Evolutionary conservation across 2,329 filamentous ascomycete genomes (phyloP), one percentile per base, ranked within the genome.

Genomic region (Penicillium hesseltinei): DNA sequence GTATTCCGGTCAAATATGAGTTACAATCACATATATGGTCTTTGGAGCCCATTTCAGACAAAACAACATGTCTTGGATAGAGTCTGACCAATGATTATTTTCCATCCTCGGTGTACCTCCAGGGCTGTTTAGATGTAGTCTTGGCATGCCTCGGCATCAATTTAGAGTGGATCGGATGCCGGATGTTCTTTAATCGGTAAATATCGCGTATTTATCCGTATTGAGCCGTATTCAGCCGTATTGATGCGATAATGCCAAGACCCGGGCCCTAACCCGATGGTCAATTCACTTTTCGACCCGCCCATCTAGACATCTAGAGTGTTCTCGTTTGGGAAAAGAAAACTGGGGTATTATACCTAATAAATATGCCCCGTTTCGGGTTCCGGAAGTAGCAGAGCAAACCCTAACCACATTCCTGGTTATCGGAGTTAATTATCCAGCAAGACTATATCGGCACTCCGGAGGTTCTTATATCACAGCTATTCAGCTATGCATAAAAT

Each of bases 151-250:
- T 27, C 11, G 21, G 40, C 40, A 43, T 9, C 0, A 13, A 2
- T 21, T 23, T 8, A 15, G 6, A 23, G 39, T 25, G 11, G 7
- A 25, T 29, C 43, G 43, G 43, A 45, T 29, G n/a, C 43, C 43
- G 43, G 43, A 45, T 45, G 43, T 45, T 45, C 43, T 45, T 45
- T 31, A 29, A 10, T 19, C 6, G 43, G 43, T 45, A 45, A 42
- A 45, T 45, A 45, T 11, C 6, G n/a, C 11, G 43, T 45, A 45
- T 29, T 45, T 10, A 3, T 5, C 11, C 10, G 23, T 23, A 23
- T 23, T 23, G 23, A 23, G 23, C 23, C 23, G 35, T n/a, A n/a
- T 38, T 19, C n/a, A n/a, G n/a, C n/a, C n/a, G n/a, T n/a, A n/a
- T n/a, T n/a, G 17, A 38, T 38, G 10, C 17, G 4, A 11, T 5